Evolutionary conservation across 1,284 basidiomycete genomes (phyloP).

Genomic region (Leccinum subfulvum): DNA sequence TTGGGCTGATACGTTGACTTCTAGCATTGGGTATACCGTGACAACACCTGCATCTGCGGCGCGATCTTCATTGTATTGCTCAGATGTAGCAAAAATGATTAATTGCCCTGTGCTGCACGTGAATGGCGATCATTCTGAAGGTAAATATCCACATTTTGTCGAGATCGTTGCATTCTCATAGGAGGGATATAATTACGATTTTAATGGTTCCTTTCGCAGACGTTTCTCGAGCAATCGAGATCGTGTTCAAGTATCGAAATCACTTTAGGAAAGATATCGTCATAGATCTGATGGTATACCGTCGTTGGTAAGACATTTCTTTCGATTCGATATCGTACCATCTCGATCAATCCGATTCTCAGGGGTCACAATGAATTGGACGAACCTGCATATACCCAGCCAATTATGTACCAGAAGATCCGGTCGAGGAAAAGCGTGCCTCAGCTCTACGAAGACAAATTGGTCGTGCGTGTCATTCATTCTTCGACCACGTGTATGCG

Average conservation of each 20-base stretch:
- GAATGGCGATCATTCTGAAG: constrained; percentile 89
- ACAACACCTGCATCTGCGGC: constrained; percentile 79
- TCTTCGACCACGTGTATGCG: background rate
- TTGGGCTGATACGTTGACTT: background rate
- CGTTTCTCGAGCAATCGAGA: constrained; percentile 74
- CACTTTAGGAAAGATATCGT: constrained; percentile 87
- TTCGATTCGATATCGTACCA: background rate
- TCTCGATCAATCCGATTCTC: constrained; percentile 3
- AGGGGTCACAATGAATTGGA: constrained; percentile 90
- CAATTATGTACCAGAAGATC: constrained; percentile 87
- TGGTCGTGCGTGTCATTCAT: constrained; percentile 52
- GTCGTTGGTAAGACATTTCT: constrained; percentile 59
- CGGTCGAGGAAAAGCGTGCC: constrained; percentile 75
- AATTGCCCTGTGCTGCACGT: constrained; percentile 88
- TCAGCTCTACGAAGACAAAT: constrained; percentile 74
- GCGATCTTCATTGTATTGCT: constrained; percentile 84
- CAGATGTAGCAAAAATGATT: constrained; percentile 88
- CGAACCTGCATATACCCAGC: constrained; percentile 87
- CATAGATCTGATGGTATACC: constrained; percentile 84
- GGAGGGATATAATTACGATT: background rate
- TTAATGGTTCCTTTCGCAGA: constrained; percentile 41
- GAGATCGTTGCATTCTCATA: background rate
- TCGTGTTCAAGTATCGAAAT: constrained; percentile 81
- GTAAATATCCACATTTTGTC: constrained; percentile 36
- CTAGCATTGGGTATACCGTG: constrained; percentile 76